Evolutionary conservation across 306 rosid species (phyloP).

Genomic region (Vigna reflexopilosa): DNA sequence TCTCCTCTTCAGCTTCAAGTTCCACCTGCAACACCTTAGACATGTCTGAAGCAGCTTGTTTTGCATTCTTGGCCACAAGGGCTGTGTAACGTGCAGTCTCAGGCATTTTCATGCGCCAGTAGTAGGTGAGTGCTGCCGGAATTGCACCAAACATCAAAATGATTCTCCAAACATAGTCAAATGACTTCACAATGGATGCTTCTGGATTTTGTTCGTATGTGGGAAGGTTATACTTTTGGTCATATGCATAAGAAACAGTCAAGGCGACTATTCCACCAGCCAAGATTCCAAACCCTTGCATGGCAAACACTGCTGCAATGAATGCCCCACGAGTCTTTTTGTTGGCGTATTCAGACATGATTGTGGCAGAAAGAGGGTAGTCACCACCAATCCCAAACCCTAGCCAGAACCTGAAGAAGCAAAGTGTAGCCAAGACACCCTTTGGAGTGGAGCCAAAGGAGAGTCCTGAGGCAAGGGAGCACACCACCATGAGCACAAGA

Average conservation of each 20-base stretch:
- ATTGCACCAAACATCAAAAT: slow-evolving; percentile 62
- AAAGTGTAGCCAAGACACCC: slow-evolving; percentile 61
- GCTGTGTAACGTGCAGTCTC: slow-evolving; percentile 86
- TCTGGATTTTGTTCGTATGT: slow-evolving; percentile 14
- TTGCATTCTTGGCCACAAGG: slow-evolving; percentile 68
- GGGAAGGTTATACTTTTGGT: slow-evolving; percentile 53
- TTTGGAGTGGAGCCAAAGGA: slow-evolving; percentile 54
- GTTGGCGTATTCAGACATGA: slow-evolving; percentile 92
- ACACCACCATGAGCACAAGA: slow-evolving; percentile 67
- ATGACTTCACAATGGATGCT: slow-evolving; percentile 49
- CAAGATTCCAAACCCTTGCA: slow-evolving; percentile 88
- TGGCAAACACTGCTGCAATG: slow-evolving; percentile 80
- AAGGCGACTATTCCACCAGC: slow-evolving; percentile 72
- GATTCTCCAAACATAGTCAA: slow-evolving; percentile 71
- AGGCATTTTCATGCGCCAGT: slow-evolving; percentile 88
- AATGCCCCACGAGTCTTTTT: slow-evolving; percentile 85
- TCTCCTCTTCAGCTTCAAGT: slow-evolving; percentile 59
- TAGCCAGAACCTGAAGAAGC: slow-evolving; percentile 87
- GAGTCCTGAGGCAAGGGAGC: slow-evolving; percentile 69
- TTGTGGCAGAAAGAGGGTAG: slow-evolving; percentile 86
- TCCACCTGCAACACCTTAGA: slow-evolving; percentile 69
- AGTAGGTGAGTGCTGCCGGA: slow-evolving; percentile 67
- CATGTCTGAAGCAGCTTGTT: slow-evolving; percentile 72
- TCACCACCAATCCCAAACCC: slow-evolving; percentile 93
- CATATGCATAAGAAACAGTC: slow-evolving; percentile 54